phyloP scores from a whole-genome alignment of 176 grass and related monocot genomes.

The Hyparrhenia diplandra region DNA sequence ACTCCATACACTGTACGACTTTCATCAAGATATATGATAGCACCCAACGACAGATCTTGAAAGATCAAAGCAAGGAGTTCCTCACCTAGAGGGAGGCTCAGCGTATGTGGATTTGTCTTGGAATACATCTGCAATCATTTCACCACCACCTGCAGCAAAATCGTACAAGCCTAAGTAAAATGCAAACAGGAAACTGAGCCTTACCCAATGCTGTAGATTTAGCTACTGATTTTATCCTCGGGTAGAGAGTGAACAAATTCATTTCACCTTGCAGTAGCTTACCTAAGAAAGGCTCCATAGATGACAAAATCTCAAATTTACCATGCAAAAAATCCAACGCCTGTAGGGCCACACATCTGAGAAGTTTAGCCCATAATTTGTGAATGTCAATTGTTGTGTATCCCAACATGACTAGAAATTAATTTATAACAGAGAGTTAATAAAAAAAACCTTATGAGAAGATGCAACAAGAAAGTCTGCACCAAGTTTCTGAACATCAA shows the following conservation, averaged over 20 bases:
- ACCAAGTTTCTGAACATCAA: slow-evolving; percentile 92
- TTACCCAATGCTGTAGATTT: background rate
- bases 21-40: slow-evolving; percentile 10
- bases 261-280: slow-evolving; percentile 1
- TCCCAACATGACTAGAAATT: slow-evolving; percentile 10
- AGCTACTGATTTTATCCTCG: background rate
- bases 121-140: slow-evolving; percentile 93
- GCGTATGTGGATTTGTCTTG: slow-evolving; percentile 85
- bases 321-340: slow-evolving; percentile 81
- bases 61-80: background rate
- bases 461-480: slow-evolving; percentile 95
- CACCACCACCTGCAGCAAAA: slow-evolving; percentile 72
- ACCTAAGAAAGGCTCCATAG: slow-evolving; percentile 97
- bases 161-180: background rate
- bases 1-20: background rate
- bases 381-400: slow-evolving; percentile 16
- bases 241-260: background rate
- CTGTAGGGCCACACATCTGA: slow-evolving; percentile 99
- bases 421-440: slow-evolving; percentile 11
- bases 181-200: background rate
- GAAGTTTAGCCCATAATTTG: slow-evolving; percentile 55
- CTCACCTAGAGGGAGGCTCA: slow-evolving; percentile 89
- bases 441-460: slow-evolving; percentile 80
- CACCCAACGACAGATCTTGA: background rate
- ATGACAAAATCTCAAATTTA: slow-evolving; percentile 70